phyloP scores from a whole-genome alignment of 371 early-diverging fungal species.

The Apophysomyces ossiformis region DNA sequence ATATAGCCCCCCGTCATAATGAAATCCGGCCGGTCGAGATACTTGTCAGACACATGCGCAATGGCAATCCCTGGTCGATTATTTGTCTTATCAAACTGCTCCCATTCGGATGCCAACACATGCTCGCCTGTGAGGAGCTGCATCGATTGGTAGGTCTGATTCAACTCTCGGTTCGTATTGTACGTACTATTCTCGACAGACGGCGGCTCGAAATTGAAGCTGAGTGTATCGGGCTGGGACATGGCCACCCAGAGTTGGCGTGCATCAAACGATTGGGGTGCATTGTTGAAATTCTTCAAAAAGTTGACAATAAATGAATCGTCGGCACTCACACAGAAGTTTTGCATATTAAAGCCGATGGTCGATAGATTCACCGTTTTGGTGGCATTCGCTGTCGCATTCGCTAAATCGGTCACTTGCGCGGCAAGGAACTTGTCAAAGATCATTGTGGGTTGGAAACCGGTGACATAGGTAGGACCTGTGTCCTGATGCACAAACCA shows the following conservation, averaged over 20 bases:
- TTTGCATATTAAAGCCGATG: constrained; percentile 45
- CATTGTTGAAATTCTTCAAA: constrained; percentile 35
- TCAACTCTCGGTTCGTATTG: constrained; percentile 35
- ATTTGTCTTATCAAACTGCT: constrained; percentile 29
- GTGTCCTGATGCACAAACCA: constrained; percentile 42
- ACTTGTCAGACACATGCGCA: constrained; percentile 46
- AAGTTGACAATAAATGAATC: constrained; percentile 52
- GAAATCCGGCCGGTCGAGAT: constrained; percentile 42
- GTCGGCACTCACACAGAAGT: constrained; percentile 46
- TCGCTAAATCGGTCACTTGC: constrained; percentile 21
- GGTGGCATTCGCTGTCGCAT: background rate
- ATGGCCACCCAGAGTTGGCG: constrained; percentile 39
- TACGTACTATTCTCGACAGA: constrained; percentile 36
- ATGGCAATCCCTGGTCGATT: constrained; percentile 47
- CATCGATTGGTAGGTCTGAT: constrained; percentile 40
- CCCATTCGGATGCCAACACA: constrained; percentile 21
- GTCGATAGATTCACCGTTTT: constrained; percentile 22
- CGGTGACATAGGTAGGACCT: constrained; percentile 47
- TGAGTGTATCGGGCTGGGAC: constrained; percentile 34
- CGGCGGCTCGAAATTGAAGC: constrained; percentile 38
- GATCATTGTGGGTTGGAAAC: constrained; percentile 54
- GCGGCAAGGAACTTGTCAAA: constrained; percentile 51
- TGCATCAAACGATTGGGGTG: constrained; percentile 39
- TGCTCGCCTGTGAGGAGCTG: constrained; percentile 39
- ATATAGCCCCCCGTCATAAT: constrained; percentile 39